phyloP scores from a whole-genome alignment of 768 basidiomycete genomes.

The Lactarius quietus region DNA sequence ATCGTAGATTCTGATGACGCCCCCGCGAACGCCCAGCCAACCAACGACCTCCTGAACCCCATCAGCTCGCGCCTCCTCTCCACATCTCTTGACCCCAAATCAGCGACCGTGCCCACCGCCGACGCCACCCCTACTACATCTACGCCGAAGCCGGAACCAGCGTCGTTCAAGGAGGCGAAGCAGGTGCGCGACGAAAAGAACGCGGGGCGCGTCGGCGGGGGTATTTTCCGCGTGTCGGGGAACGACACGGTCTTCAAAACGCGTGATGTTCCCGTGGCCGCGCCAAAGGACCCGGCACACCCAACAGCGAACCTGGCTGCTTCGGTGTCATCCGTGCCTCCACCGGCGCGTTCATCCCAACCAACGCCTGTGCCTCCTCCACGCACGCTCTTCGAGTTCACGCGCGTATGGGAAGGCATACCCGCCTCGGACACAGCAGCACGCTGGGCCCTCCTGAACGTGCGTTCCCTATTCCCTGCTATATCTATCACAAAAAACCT shows the following conservation, averaged over 20 bases:
- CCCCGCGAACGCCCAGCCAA: constrained; percentile 9
- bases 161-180: constrained; percentile 58
- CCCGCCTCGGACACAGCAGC: constrained; percentile 35
- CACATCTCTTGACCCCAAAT: constrained; percentile 8
- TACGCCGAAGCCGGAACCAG: constrained; percentile 21
- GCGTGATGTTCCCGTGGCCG: constrained; percentile 20
- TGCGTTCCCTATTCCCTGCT: constrained; percentile 35
- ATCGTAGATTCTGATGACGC: constrained; percentile 43
- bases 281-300: neutral
- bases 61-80: constrained; percentile 23
- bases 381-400: constrained; percentile 58
- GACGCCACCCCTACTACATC: constrained; percentile 22
- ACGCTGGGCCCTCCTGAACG: constrained; percentile 58
- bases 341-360: constrained; percentile 12
- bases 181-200: constrained; percentile 45
- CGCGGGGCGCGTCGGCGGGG: constrained; percentile 54
- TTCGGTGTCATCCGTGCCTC: neutral
- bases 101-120: constrained; percentile 22
- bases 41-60: constrained; percentile 22
- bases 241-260: constrained; percentile 53
- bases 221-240: constrained; percentile 67
- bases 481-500: neutral
- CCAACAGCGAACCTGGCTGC: neutral
- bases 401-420: constrained; percentile 51
- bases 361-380: constrained; percentile 31